Conservation (phyloP, 306 rosid species). For the Arachis stenosperma region DNA sequence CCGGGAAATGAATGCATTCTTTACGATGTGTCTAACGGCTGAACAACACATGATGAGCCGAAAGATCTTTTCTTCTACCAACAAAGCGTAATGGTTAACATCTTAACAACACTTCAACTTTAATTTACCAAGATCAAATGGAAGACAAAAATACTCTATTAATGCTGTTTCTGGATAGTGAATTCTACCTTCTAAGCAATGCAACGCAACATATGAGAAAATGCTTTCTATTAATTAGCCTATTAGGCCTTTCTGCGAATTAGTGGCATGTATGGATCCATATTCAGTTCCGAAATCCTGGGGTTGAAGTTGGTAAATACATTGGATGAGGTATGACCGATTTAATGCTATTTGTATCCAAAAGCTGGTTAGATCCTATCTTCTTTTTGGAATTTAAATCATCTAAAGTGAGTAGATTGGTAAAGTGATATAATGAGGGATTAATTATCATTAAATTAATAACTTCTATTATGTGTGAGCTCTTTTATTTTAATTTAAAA, state of each 20-base stretch:
- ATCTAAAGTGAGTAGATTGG: no score
- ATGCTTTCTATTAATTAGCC: no score
- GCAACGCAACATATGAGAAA: background rate
- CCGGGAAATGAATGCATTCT: no score
- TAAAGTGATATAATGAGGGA: no score
- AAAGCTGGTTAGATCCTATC: no score
- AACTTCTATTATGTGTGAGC: no score
- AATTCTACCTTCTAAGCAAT: background rate
- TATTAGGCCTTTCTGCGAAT: no score
- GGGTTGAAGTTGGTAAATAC: background rate
- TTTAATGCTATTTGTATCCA: no score
- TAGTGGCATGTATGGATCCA: background rate
- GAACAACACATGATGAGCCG: background rate
- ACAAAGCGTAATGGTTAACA: background rate
- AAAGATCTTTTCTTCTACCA: background rate
- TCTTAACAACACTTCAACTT: background rate
- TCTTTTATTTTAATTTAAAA: no score
- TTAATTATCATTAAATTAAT: no score
- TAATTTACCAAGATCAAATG: background rate
- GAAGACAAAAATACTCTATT: background rate
- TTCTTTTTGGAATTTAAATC: no score
- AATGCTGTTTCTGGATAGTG: background rate
- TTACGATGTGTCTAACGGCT: background rate
- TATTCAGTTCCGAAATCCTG: background rate
- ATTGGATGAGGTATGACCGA: background rate